Evolutionary conservation across 2,329 filamentous ascomycete genomes (phyloP).

Genomic region (Phyllosticta ampelicida): DNA sequence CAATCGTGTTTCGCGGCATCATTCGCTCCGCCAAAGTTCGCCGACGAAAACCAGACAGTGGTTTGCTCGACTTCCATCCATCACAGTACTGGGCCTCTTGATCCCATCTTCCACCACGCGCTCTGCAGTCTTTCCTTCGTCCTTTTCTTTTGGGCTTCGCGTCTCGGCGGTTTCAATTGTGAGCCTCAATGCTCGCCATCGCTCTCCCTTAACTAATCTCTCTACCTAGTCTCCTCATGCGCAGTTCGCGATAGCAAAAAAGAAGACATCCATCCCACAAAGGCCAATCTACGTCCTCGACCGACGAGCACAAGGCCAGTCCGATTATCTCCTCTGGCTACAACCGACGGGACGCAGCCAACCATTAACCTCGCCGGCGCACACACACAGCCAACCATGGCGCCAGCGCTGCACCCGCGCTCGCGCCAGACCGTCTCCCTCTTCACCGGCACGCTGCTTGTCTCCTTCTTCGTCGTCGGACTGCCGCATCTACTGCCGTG

Average conservation of each 20-base stretch:
- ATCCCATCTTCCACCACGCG: background rate
- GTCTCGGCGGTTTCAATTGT: background rate
- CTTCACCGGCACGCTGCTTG: constrained; percentile 83
- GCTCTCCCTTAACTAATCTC: background rate
- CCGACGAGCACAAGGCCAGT: background rate
- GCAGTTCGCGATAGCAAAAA: background rate
- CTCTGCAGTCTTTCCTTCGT: background rate
- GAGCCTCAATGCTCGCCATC: background rate
- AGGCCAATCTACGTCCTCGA: background rate
- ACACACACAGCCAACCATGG: constrained; percentile 43
- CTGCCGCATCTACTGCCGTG: constrained; percentile 87
- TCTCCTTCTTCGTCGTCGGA: constrained; percentile 85
- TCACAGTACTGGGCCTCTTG: background rate
- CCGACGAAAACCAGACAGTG: background rate
- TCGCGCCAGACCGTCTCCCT: constrained; percentile 89
- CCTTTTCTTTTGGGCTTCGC: background rate
- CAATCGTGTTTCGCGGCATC: background rate
- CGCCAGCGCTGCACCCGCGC: constrained; percentile 78
- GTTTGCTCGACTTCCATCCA: too few relatives aligned
- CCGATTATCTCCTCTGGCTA: background rate
- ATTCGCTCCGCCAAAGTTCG: background rate
- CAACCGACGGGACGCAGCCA: background rate
- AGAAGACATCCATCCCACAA: background rate
- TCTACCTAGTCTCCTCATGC: background rate
- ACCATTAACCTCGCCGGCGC: background rate